Percentiles rank a stretch among this genome's conserved stretches.
Conservation (phyloP, 148 eudicot species). For the Dianthus caryophyllus region DNA sequence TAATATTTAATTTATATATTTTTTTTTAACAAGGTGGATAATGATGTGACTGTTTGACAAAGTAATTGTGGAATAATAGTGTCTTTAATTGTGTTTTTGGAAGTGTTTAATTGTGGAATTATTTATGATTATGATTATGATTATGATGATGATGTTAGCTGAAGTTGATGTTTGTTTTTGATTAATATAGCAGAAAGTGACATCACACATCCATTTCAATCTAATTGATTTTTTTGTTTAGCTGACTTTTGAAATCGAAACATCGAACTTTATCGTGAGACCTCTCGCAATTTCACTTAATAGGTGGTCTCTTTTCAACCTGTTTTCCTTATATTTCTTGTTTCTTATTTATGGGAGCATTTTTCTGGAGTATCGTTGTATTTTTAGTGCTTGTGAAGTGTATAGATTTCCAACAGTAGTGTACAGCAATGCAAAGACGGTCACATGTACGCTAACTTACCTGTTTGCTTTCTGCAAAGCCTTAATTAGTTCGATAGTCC, state of each 20-base stretch:
- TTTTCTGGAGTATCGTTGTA: neutral
- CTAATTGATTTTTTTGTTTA: neutral
- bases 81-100: neutral
- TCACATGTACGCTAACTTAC: too few relatives aligned
- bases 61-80: neutral
- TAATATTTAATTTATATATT: neutral
- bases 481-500: too few relatives aligned
- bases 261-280: too few relatives aligned
- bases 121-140: too few relatives aligned
- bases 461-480: too few relatives aligned
- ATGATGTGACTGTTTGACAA: slow-evolving; percentile 8
- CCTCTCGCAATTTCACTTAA: too few relatives aligned
- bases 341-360: neutral
- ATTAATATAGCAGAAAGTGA: slow-evolving; percentile 3
- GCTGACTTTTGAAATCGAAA: slow-evolving; percentile 4
- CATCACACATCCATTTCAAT: neutral
- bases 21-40: neutral
- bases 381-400: neutral
- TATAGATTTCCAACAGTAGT: neutral
- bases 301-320: neutral
- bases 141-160: neutral
- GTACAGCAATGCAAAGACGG: too few relatives aligned
- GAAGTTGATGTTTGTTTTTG: neutral
- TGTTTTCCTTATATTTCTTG: neutral
- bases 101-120: too few relatives aligned